These are phyloP conservation scores for Malassezia restricta DNA, from an alignment of 1,284 basidiomycete species.

Conservation along the genomic window DNA sequence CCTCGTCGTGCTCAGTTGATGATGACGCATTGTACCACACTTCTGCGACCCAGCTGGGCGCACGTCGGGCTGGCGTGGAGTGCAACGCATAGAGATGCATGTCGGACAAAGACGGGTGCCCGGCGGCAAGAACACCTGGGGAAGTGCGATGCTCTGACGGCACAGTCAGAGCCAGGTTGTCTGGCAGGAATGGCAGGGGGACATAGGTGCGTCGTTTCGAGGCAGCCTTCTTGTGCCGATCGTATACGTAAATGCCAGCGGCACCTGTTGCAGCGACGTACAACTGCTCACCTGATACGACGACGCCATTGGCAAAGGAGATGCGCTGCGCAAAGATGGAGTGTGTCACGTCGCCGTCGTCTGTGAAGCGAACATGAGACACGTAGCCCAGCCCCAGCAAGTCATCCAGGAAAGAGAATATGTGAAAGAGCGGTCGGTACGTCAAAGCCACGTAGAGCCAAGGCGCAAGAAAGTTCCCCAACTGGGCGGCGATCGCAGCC, in stretches of 20 bases:
- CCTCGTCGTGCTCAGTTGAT: background rate
- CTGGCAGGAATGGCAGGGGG: slow-evolving; percentile 10
- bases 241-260: slow-evolving; percentile 5
- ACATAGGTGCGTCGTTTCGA: background rate
- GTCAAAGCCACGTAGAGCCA: background rate
- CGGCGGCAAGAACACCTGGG: background rate
- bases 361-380: slow-evolving; percentile 2
- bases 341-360: background rate
- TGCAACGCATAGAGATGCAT: background rate
- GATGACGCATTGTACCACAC: background rate
- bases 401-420: background rate
- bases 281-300: background rate
- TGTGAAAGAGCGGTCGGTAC: background rate
- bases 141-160: background rate
- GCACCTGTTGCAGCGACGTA: background rate
- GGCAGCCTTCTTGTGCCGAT: background rate
- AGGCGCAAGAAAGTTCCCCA: background rate
- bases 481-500: background rate
- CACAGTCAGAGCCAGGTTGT: slow-evolving; percentile 6
- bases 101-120: slow-evolving; percentile 12
- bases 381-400: slow-evolving; percentile 7
- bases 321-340: background rate
- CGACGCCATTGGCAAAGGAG: slow-evolving; percentile 13
- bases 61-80: background rate
- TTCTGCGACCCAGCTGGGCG: slow-evolving; percentile 12